phyloP scores from a whole-genome alignment of 2,329 filamentous ascomycete genomes.

The Fusarium lyarnte region DNA sequence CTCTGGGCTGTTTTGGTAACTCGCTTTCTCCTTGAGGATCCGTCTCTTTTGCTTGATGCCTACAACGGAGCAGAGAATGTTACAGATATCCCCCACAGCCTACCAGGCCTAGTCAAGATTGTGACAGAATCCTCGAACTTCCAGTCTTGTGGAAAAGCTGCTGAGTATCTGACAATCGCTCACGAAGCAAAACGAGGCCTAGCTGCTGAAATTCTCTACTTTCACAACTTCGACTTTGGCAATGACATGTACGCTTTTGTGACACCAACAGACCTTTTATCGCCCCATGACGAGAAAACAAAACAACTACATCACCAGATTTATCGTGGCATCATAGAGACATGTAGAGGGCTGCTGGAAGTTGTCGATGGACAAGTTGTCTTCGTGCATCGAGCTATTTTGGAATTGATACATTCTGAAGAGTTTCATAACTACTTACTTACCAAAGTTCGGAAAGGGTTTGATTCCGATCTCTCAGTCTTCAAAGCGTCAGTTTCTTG shows the following conservation, averaged over 20 bases:
- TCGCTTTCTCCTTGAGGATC: neutral
- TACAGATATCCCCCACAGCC: slow-evolving; percentile 1
- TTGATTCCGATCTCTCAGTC: neutral
- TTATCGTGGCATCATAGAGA: neutral
- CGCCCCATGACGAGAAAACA: neutral
- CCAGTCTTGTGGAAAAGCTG: slow-evolving; percentile 3
- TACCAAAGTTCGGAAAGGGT: neutral
- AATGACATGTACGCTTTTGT: slow-evolving; percentile 2
- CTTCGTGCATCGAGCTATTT: neutral
- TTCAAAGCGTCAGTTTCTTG: neutral
- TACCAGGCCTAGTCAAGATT: slow-evolving; percentile 13
- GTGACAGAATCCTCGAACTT: slow-evolving; percentile 4
- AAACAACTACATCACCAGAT: neutral
- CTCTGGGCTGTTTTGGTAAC: slow-evolving; percentile 36
- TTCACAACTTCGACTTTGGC: slow-evolving; percentile 6
- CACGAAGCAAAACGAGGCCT: neutral
- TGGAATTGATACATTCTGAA: neutral
- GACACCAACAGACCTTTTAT: neutral
- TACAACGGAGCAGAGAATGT: neutral
- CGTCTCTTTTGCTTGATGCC: neutral
- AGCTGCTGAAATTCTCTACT: neutral
- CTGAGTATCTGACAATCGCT: neutral
- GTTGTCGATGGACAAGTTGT: neutral
- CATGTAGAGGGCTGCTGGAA: neutral
- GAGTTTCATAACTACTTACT: neutral